A percentile compares a stretch with the other conserved stretches of the same genome.
phyloP scores from a whole-genome alignment of 1,284 basidiomycete genomes.

The Phlebopus sp. region DNA sequence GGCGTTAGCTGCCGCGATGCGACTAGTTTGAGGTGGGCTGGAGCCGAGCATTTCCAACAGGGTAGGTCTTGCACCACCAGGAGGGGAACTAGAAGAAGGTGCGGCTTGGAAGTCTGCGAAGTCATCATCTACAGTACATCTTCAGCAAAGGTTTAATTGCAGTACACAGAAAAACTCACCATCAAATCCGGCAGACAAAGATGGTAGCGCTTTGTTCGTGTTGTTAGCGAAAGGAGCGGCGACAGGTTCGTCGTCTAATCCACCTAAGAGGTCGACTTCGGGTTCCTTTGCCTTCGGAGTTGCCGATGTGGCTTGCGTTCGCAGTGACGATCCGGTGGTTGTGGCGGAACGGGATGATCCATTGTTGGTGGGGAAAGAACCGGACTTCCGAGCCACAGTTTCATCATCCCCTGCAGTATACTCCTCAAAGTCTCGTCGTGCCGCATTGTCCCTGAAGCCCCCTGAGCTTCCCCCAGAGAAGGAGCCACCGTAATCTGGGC shows the following conservation, averaged over 20 bases:
- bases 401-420: slow-evolving; percentile 98
- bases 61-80: slow-evolving; percentile 38
- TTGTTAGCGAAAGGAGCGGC: slow-evolving; percentile 32
- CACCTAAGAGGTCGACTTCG: slow-evolving; percentile 70
- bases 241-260: slow-evolving; percentile 69
- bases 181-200: slow-evolving; percentile 29
- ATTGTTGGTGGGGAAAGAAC: slow-evolving; percentile 31
- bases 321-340: slow-evolving; percentile 15
- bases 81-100: slow-evolving; percentile 43
- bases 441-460: slow-evolving; percentile 56
- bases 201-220: slow-evolving; percentile 60
- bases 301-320: slow-evolving; percentile 36
- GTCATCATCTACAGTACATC: slow-evolving; percentile 63
- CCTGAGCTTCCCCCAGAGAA: slow-evolving; percentile 43
- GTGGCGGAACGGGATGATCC: slow-evolving; percentile 19
- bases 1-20: slow-evolving; percentile 18
- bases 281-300: slow-evolving; percentile 46
- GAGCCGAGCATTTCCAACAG: slow-evolving; percentile 53
- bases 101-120: slow-evolving; percentile 92
- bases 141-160: slow-evolving; percentile 11
- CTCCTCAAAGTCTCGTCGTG: slow-evolving; percentile 76
- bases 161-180: slow-evolving; percentile 12
- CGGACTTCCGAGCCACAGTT: slow-evolving; percentile 37
- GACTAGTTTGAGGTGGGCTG: slow-evolving; percentile 28
- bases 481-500: slow-evolving; percentile 38